Evolutionary conservation across 2,329 filamentous ascomycete genomes (phyloP).

Genomic region (Arthrobotrys sphaeroides): DNA sequence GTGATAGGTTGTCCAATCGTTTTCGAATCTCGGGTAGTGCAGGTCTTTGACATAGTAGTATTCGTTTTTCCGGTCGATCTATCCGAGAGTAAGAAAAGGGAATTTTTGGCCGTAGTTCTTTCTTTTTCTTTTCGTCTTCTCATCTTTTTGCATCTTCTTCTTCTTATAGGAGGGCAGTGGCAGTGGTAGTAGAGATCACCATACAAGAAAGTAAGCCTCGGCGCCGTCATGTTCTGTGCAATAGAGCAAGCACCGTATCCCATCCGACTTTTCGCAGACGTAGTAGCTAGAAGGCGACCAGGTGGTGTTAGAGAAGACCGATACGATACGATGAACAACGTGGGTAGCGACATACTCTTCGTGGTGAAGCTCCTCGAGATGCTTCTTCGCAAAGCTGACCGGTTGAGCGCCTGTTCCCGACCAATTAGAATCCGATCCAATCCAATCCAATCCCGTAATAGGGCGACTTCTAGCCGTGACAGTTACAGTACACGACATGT

Average conservation of each 20-base stretch:
- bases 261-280: conserved; percentile 97
- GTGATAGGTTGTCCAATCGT: conserved; percentile 74
- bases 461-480: too few relatives aligned
- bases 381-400: conserved; percentile 84
- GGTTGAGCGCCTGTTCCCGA: conserved; percentile 80
- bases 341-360: conserved; percentile 70
- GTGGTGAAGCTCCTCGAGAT: conserved; percentile 81
- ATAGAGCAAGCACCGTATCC: conserved; percentile 94
- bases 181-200: not conserved
- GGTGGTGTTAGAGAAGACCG: not conserved
- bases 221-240: conserved; percentile 75
- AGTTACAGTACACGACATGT: too few relatives aligned
- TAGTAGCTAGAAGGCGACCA: conserved; percentile 79
- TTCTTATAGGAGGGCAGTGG: not conserved
- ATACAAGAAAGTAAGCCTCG: conserved; percentile 79
- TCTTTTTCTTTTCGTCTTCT: not conserved
- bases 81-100: not conserved
- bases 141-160: not conserved
- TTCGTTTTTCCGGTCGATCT: conserved; percentile 95
- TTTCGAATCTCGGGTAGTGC: conserved; percentile 79
- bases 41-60: conserved; percentile 85
- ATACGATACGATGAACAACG: not conserved
- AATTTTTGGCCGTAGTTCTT: conserved; percentile 11
- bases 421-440: too few relatives aligned
- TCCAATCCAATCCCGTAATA: too few relatives aligned